Conservation (phyloP, 768 basidiomycete species). For the Crassisporium funariophilum region DNA sequence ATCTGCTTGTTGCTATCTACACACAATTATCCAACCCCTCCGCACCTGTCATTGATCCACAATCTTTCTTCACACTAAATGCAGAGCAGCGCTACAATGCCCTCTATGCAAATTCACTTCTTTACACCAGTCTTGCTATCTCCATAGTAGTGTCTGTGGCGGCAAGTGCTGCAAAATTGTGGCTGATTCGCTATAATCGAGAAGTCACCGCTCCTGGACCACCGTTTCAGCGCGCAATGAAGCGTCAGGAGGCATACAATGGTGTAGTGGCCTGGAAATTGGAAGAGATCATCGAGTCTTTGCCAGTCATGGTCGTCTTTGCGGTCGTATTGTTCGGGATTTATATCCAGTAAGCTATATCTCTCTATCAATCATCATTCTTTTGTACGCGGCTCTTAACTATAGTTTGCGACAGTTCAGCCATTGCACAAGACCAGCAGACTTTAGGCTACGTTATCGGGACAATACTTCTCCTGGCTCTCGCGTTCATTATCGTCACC, state of each 20-base stretch:
- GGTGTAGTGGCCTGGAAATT: slow-evolving; percentile 12
- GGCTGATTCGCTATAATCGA: slow-evolving; percentile 9
- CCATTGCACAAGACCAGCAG: not conserved
- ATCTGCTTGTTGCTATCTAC: slow-evolving; percentile 9
- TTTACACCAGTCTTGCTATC: slow-evolving; percentile 8
- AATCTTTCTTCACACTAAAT: not conserved
- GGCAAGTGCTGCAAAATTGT: slow-evolving; percentile 12
- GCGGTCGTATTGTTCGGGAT: slow-evolving; percentile 13
- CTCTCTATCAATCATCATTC: not conserved
- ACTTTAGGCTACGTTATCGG: slow-evolving; percentile 5
- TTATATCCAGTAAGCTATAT: slow-evolving; percentile 15
- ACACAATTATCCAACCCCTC: not conserved
- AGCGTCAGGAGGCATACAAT: slow-evolving; percentile 13
- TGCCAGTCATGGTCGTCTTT: slow-evolving; percentile 13
- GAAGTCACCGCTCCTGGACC: slow-evolving; percentile 2
- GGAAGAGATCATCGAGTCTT: slow-evolving; percentile 12
- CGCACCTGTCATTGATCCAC: not conserved
- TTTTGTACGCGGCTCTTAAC: not conserved
- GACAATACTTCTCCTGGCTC: slow-evolving; percentile 1
- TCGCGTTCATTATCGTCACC: slow-evolving; percentile 5
- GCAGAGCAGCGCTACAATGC: not conserved
- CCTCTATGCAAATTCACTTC: slow-evolving; percentile 6
- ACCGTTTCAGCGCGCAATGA: slow-evolving; percentile 7
- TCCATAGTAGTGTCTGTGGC: slow-evolving; percentile 4
- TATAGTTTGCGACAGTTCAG: not conserved